Evolutionary conservation across 352 stramenopile genomes (phyloP), one percentile per base, ranked within the genome.

Genomic region (Phytopythium kandeliae): DNA sequence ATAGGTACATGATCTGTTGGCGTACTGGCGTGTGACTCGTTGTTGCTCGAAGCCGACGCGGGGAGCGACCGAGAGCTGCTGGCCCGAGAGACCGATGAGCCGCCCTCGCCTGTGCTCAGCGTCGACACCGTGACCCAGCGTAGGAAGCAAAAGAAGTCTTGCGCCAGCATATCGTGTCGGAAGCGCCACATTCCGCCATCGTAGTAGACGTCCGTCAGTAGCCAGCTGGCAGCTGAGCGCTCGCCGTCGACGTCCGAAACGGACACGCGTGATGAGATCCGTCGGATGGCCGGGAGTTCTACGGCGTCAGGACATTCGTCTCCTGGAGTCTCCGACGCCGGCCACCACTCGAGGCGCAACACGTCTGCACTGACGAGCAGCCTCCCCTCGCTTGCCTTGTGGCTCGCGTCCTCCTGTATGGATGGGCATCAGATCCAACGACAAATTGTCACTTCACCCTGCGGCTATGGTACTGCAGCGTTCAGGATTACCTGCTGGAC

Each of bases 101-200:
- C 31, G 6, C 35, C 2, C 1, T 16, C 47, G 7, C 22, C 35
- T 7, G 21, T 21, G 10, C 19, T 17, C 19, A 34, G 13, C 22
- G 16, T 43, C 17, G 47, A 25, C 21, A 44, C 15, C 1, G 34
- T 53, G 7, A 53, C 21, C 47, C 47, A 53, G 22, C 47, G 47
- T 13, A 53, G 17, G 17, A 43, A 44, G 11, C 47, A 53, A 16
- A 53, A 53, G 34, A 53, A 53, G 15, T 53, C 47, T 21, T 53
- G 33, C 15, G 33, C 47, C 8, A 42, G 9, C 47, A 24, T 35
- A 11, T 53, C 33, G 24, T 53, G 47, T 4, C 21, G 33, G 34
- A 53, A 53, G 15, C 47, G 47, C 31, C 31, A 43, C 16, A 25
- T 19, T 2, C 34, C 47, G 1, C 34, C 34, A 8, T 53, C 47